Evolutionary conservation across 805 yeast species (phyloP).

Genomic region (Jamesozyma gamospora): DNA sequence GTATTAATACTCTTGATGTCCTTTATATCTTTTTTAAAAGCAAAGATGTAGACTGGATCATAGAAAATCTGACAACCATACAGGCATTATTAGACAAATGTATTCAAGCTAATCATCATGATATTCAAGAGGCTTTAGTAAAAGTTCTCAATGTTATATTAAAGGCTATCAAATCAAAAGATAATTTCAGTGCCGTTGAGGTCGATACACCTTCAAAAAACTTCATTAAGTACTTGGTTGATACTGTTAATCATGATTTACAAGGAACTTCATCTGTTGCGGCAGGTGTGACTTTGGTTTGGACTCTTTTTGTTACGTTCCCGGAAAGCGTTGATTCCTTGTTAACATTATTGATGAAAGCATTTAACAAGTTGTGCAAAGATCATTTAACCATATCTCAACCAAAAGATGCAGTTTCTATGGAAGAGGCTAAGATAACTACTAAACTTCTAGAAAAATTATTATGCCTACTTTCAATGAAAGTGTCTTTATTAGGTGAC

Average conservation of each 20-base stretch:
- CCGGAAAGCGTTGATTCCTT: constrained; percentile 69
- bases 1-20: constrained; percentile 86
- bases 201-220: constrained; percentile 52
- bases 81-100: constrained; percentile 72
- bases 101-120: constrained; percentile 72
- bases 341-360: constrained; percentile 69
- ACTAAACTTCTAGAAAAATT: constrained; percentile 67
- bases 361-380: constrained; percentile 79
- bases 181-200: constrained; percentile 38
- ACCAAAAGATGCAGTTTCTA: constrained; percentile 31
- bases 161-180: constrained; percentile 47
- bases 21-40: constrained; percentile 73
- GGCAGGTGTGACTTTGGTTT: constrained; percentile 75
- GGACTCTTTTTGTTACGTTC: constrained; percentile 67
- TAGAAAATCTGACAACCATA: constrained; percentile 56
- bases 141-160: constrained; percentile 62
- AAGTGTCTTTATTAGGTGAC: constrained; percentile 84
- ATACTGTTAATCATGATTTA: constrained; percentile 72
- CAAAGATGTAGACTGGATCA: constrained; percentile 70
- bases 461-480: constrained; percentile 62
- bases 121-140: constrained; percentile 75
- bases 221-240: constrained; percentile 51
- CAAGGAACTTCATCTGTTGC: constrained; percentile 64
- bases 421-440: constrained; percentile 74
- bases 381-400: constrained; percentile 62